Percentiles rank a stretch among this genome's conserved stretches.
These are phyloP conservation scores for Pelargonium cotyledonis DNA, from an alignment of 441 rosid genomes.

Conservation along the genomic window DNA sequence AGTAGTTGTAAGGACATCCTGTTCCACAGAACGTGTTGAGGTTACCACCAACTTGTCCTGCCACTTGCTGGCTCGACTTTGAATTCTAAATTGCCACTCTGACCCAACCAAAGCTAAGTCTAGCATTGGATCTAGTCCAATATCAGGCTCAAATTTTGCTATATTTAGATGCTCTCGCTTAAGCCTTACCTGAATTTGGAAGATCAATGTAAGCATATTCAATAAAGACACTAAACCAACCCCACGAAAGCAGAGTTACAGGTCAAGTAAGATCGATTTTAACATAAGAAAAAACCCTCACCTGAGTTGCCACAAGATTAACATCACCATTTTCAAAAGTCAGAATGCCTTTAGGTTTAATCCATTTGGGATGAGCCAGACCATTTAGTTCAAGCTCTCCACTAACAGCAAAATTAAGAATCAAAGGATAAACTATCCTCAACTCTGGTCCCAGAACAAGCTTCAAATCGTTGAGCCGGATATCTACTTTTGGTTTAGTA, in stretches of 20 bases:
- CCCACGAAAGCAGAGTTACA: slow-evolving; percentile 10
- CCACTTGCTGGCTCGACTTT: slow-evolving; percentile 97
- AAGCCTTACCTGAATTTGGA: slow-evolving; percentile 66
- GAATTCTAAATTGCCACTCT: slow-evolving; percentile 96
- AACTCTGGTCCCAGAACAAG: slow-evolving; percentile 93
- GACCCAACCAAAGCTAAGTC: slow-evolving; percentile 97
- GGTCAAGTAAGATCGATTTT: background rate
- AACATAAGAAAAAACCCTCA: slow-evolving; percentile 23
- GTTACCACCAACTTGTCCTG: slow-evolving; percentile 93
- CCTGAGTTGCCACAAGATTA: slow-evolving; percentile 98
- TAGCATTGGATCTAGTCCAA: slow-evolving; percentile 82
- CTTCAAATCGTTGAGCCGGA: slow-evolving; percentile 85
- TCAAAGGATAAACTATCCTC: slow-evolving; percentile 89
- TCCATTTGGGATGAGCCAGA: slow-evolving; percentile 80
- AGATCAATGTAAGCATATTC: slow-evolving; percentile 13
- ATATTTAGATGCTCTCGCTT: slow-evolving; percentile 87
- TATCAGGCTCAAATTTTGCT: slow-evolving; percentile 93
- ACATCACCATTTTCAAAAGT: slow-evolving; percentile 95
- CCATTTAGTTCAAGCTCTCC: slow-evolving; percentile 95
- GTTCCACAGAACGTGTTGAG: slow-evolving; percentile 87
- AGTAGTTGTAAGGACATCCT: slow-evolving; percentile 85
- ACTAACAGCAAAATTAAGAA: slow-evolving; percentile 86
- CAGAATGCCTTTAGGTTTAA: slow-evolving; percentile 84
- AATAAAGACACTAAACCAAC: slow-evolving; percentile 12
- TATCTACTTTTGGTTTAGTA: slow-evolving; percentile 73